Percentiles rank a stretch among this genome's conserved stretches.
Evolutionary conservation across 768 basidiomycete species (phyloP).

Genomic region (Tremella fuciformis): DNA sequence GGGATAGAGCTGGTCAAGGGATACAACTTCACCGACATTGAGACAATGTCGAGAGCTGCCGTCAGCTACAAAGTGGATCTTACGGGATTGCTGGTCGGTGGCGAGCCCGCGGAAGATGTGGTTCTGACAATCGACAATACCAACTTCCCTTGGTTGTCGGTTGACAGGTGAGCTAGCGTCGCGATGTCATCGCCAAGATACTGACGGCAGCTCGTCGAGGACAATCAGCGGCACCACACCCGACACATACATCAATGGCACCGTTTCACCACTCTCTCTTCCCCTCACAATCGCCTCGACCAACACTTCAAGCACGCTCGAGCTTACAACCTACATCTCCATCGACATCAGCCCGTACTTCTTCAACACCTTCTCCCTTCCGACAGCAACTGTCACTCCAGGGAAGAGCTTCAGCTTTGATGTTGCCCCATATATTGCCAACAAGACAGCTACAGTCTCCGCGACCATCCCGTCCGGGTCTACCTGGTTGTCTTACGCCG

Average conservation of each 20-base stretch:
- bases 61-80: slow-evolving; percentile 56
- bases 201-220: slow-evolving; percentile 27
- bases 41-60: slow-evolving; percentile 63
- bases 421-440: slow-evolving; percentile 61
- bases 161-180: slow-evolving; percentile 55
- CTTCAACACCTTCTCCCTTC: slow-evolving; percentile 63
- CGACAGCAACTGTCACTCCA: slow-evolving; percentile 60
- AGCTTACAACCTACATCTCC: slow-evolving; percentile 53
- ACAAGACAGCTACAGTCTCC: slow-evolving; percentile 45
- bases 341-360: slow-evolving; percentile 69
- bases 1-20: slow-evolving; percentile 33
- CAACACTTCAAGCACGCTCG: slow-evolving; percentile 59
- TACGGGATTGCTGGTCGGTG: slow-evolving; percentile 60
- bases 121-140: slow-evolving; percentile 63
- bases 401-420: slow-evolving; percentile 60
- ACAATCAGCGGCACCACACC: slow-evolving; percentile 65
- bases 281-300: slow-evolving; percentile 64
- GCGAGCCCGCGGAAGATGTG: slow-evolving; percentile 63
- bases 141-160: slow-evolving; percentile 56
- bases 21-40: slow-evolving; percentile 55
- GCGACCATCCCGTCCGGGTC: slow-evolving; percentile 39
- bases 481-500: slow-evolving; percentile 39
- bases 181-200: background rate
- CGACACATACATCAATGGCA: slow-evolving; percentile 49
- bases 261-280: slow-evolving; percentile 50